Conservation (phyloP, 805 yeast genomes). For the Ascoidea rubescens region DNA sequence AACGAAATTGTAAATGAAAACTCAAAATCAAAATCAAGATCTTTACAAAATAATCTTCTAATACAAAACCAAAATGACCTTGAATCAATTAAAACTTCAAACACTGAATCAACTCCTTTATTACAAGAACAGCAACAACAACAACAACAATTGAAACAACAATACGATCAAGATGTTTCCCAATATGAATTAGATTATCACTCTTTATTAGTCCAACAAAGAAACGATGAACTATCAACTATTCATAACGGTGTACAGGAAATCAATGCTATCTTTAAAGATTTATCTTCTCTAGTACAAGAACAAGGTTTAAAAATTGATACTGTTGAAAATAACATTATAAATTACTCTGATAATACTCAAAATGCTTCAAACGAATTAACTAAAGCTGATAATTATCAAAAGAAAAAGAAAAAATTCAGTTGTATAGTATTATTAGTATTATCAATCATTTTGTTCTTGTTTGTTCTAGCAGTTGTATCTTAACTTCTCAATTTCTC, state of each 20-base stretch:
- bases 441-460: constrained; percentile 40
- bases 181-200: constrained; percentile 53
- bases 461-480: constrained; percentile 41
- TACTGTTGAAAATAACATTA: constrained; percentile 68
- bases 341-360: constrained; percentile 47
- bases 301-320: constrained; percentile 83
- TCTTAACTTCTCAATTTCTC: constrained; percentile 16
- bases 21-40: constrained; percentile 12
- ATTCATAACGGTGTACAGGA: constrained; percentile 72
- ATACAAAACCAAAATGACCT: constrained; percentile 10
- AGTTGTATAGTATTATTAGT: constrained; percentile 51
- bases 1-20: constrained; percentile 17
- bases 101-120: constrained; percentile 27
- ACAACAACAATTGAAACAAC: constrained; percentile 17
- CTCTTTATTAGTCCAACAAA: constrained; percentile 47
- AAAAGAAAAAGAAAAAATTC: constrained; percentile 58
- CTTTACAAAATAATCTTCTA: constrained; percentile 6
- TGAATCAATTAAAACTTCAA: constrained; percentile 11
- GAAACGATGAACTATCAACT: constrained; percentile 58
- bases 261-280: constrained; percentile 74
- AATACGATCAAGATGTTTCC: constrained; percentile 21
- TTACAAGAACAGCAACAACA: constrained; percentile 17
- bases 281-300: constrained; percentile 59
- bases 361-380: constrained; percentile 62
- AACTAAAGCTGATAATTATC: constrained; percentile 61